phyloP scores from a whole-genome alignment of 768 basidiomycete species.

The Infundibulicybe gibba region DNA sequence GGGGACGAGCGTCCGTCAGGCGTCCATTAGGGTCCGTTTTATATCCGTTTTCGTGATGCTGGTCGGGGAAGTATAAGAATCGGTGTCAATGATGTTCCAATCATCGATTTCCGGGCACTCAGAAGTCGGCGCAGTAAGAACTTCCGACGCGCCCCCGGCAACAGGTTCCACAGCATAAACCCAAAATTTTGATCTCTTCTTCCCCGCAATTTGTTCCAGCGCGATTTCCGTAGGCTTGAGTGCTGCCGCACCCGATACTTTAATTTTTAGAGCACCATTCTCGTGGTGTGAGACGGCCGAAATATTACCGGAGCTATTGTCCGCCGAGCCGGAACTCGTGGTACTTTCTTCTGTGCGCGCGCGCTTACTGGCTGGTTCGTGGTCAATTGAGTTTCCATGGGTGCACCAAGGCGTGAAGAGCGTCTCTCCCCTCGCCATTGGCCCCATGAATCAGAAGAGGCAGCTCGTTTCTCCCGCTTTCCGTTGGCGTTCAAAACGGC shows the following conservation, averaged over 20 bases:
- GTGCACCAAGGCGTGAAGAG: conserved; percentile 61
- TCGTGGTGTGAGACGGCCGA: conserved; percentile 19
- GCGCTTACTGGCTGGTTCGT: conserved; percentile 54
- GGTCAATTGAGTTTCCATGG: conserved; percentile 49
- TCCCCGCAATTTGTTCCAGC: conserved; percentile 73
- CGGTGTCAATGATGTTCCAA: conserved; percentile 8
- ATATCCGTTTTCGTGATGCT: conserved; percentile 10
- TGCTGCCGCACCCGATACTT: conserved; percentile 57
- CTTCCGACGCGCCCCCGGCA: conserved; percentile 24
- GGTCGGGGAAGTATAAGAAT: conserved; percentile 2
- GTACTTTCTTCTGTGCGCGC: conserved; percentile 77
- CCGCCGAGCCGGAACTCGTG: conserved; percentile 51
- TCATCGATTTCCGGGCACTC: conserved; percentile 4
- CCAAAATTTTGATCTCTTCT: conserved; percentile 87
- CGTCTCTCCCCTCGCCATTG: conserved; percentile 77
- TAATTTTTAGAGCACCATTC: conserved; percentile 39
- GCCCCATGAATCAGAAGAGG: conserved; percentile 46
- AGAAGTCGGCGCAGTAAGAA: conserved; percentile 6
- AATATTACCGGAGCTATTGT: conserved; percentile 27
- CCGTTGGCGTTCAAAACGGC: conserved; percentile 46
- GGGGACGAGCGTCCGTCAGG: conserved; percentile 41
- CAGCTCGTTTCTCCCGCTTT: conserved; percentile 36
- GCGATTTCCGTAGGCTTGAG: conserved; percentile 71
- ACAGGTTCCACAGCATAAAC: conserved; percentile 82
- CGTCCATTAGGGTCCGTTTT: conserved; percentile 24